Evolutionary conservation across 192 early-diverging fungal genomes (phyloP).

Genomic region (Chytriomyces hyalinus): DNA sequence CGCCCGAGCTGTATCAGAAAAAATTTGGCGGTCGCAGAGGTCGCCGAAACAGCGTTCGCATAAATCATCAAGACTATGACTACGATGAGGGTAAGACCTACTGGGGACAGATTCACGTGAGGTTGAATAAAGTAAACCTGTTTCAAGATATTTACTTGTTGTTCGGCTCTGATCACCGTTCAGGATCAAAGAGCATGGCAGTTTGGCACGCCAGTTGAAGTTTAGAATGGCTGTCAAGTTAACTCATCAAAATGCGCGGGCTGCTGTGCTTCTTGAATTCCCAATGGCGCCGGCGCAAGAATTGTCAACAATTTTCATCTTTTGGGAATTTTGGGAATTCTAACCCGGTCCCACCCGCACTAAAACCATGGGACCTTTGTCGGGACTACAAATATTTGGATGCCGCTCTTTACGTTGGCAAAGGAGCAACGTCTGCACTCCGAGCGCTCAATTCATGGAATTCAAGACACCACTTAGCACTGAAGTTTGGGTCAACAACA

Average conservation of each 20-base stretch:
- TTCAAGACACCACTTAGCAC: conserved; percentile 63
- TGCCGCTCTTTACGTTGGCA: conserved; percentile 52
- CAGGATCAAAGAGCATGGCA: conserved; percentile 41
- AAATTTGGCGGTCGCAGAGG: conserved; percentile 7
- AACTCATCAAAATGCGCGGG: conserved; percentile 23
- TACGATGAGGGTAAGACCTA: too few species aligned
- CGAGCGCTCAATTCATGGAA: conserved; percentile 57
- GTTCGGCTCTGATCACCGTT: conserved; percentile 14
- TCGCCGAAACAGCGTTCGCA: conserved; percentile 8
- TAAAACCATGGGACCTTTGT: background rate
- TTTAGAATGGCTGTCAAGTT: conserved; percentile 32
- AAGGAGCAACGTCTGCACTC: conserved; percentile 53
- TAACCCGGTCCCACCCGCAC: conserved; percentile 4
- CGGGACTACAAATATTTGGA: conserved; percentile 31
- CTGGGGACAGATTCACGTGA: too few species aligned
- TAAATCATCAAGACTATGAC: conserved; percentile 1
- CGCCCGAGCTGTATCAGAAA: conserved; percentile 72
- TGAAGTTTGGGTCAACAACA: conserved; percentile 39
- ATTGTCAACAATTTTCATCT: too few species aligned
- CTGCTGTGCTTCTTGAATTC: conserved; percentile 6
- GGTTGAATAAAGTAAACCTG: too few species aligned
- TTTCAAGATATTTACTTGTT: conserved; percentile 35
- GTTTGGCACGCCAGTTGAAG: conserved; percentile 36
- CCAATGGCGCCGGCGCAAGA: too few species aligned
- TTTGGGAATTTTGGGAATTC: too few species aligned